Conservation (phyloP, 306 rosid species). For the Hylodesmum podocarpum region DNA sequence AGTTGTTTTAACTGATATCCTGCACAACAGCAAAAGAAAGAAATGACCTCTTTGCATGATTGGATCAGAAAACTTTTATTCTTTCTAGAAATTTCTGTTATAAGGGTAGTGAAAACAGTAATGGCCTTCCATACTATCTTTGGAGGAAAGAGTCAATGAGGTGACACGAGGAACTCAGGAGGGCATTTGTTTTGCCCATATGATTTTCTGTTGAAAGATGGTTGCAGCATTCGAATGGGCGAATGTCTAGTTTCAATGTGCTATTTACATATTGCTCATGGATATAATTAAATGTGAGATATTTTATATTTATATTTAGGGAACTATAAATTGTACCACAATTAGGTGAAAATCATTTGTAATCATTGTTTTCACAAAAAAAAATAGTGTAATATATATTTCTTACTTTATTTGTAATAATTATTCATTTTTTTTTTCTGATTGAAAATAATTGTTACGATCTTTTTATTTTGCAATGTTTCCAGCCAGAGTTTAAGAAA, state of each 20-base stretch:
- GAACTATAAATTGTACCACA: no score
- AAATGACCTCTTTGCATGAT: background rate
- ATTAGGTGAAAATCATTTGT: no score
- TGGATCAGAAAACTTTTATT: background rate
- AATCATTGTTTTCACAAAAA: no score
- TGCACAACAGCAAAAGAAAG: background rate
- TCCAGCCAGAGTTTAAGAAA: no score
- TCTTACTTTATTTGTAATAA: no score
- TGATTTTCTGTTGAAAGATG: slow-evolving; percentile 9
- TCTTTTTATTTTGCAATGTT: no score
- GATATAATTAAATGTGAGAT: no score
- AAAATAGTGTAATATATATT: no score
- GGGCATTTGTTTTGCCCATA: background rate
- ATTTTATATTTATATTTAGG: no score
- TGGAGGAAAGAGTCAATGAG: slow-evolving; percentile 7
- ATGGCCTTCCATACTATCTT: background rate
- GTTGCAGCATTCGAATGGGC: background rate
- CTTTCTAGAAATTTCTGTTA: background rate
- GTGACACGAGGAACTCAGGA: background rate
- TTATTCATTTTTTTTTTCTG: no score
- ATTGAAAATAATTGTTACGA: no score
- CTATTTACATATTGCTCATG: background rate
- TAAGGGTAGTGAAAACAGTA: background rate
- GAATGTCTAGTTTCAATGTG: background rate
- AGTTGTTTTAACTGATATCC: slow-evolving; percentile 15